Percentiles rank a stretch among this genome's conserved stretches.
phyloP scores from a whole-genome alignment of 2,329 filamentous ascomycete species.

The Aspergillus awamori region DNA sequence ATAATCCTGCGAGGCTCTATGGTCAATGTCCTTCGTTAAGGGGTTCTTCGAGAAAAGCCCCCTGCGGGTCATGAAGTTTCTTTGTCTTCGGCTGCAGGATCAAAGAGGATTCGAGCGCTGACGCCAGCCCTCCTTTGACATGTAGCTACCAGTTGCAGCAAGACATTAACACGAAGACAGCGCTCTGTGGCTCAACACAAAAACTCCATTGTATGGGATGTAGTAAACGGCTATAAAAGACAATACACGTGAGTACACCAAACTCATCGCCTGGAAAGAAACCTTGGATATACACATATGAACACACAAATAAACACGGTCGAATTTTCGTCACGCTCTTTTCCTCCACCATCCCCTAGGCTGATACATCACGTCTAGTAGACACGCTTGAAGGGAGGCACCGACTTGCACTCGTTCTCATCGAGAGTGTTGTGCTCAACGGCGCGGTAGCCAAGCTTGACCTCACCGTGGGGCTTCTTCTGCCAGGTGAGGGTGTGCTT shows the following conservation, averaged over 20 bases:
- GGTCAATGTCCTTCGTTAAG: neutral
- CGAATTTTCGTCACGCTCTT: slow-evolving; percentile 37
- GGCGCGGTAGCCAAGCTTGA: slow-evolving; percentile 81
- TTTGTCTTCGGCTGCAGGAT: neutral
- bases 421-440: slow-evolving; percentile 85
- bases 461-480: slow-evolving; percentile 84
- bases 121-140: neutral
- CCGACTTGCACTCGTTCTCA: slow-evolving; percentile 92
- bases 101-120: neutral
- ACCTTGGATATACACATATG: slow-evolving; percentile 45
- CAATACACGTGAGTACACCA: slow-evolving; percentile 36
- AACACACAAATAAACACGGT: slow-evolving; percentile 34
- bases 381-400: slow-evolving; percentile 86
- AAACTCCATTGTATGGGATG: slow-evolving; percentile 33
- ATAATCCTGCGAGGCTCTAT: neutral
- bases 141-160: neutral
- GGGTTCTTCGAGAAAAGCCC: neutral
- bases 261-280: slow-evolving; percentile 41
- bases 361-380: slow-evolving; percentile 43
- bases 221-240: slow-evolving; percentile 32
- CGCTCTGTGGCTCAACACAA: slow-evolving; percentile 22
- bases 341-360: slow-evolving; percentile 25
- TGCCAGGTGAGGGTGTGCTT: slow-evolving; percentile 98
- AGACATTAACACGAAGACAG: neutral
- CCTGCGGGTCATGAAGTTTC: neutral